Conservation (phyloP, 768 basidiomycete species). For the Mycena chlorophos region DNA sequence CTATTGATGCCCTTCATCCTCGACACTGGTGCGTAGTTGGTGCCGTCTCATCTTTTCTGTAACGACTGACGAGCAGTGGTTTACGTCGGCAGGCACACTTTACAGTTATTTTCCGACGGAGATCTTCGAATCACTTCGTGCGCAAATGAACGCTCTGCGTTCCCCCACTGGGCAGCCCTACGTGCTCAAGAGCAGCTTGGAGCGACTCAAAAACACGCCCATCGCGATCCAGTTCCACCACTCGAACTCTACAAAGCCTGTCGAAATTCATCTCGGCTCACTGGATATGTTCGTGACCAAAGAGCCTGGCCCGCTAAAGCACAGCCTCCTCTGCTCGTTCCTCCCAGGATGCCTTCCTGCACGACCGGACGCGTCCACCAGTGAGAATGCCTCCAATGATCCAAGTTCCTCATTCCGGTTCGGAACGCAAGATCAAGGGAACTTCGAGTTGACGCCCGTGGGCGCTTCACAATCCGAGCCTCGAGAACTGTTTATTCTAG, state of each 20-base stretch:
- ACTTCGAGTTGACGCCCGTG: too few relatives aligned
- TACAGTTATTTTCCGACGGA: neutral
- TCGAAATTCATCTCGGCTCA: neutral
- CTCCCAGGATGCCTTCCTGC: neutral
- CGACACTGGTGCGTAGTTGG: neutral
- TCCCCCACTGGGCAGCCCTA: neutral
- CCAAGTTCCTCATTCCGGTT: too few relatives aligned
- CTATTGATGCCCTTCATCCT: neutral
- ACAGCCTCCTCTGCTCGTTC: neutral
- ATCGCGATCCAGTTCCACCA: neutral
- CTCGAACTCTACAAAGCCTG: too few relatives aligned
- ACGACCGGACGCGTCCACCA: too few relatives aligned
- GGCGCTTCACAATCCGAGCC: neutral
- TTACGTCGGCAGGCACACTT: neutral
- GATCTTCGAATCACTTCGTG: neutral
- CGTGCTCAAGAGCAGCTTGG: neutral
- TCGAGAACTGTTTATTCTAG: neutral
- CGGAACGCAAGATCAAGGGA: too few relatives aligned
- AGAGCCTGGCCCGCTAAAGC: neutral
- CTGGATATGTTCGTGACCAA: neutral
- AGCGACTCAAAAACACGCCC: neutral
- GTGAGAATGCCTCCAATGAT: neutral
- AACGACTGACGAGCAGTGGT: neutral
- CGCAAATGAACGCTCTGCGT: neutral
- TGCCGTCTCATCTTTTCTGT: neutral